Conservation (phyloP, 441 rosid species). For the Iberis amara region DNA sequence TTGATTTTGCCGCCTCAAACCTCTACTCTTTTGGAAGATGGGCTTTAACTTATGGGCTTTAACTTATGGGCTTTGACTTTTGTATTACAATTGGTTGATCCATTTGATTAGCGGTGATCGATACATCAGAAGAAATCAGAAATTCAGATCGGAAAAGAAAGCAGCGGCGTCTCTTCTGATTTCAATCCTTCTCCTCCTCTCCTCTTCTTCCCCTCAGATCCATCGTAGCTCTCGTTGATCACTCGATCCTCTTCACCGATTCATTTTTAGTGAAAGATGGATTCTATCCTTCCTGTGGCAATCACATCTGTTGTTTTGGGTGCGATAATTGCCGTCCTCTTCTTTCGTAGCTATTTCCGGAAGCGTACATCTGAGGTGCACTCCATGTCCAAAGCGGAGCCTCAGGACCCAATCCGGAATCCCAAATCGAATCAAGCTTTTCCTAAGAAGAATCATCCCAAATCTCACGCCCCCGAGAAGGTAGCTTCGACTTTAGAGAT, state of each 20-base stretch:
- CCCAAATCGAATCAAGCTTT: conserved; percentile 39
- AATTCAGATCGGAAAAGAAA: conserved; percentile 97
- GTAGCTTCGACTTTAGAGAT: conserved; percentile 25
- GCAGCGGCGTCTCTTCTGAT: conserved; percentile 69
- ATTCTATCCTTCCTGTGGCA: conserved; percentile 43
- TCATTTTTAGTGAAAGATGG: conserved; percentile 39
- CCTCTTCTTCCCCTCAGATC: conserved; percentile 38
- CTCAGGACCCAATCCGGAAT: conserved; percentile 51
- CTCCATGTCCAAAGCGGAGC: conserved; percentile 58
- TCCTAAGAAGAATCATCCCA: conserved; percentile 56
- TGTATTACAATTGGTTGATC: too few relatives aligned
- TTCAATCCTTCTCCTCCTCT: conserved; percentile 51
- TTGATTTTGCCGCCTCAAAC: too few relatives aligned
- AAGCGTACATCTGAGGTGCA: conserved; percentile 75
- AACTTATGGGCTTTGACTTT: too few relatives aligned
- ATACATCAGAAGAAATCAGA: conserved; percentile 99
- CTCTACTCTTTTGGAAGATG: too few relatives aligned
- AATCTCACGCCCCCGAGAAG: conserved; percentile 70
- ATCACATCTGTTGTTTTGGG: conserved; percentile 53
- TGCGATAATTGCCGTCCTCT: conserved; percentile 53
- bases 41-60: too few relatives aligned
- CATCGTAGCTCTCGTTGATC: too few relatives aligned
- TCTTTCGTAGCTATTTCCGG: conserved; percentile 69
- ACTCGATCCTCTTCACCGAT: not conserved
- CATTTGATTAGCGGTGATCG: too few relatives aligned